Evolutionary conservation across 1,139 yeast genomes (phyloP).

Genomic region (Yamadazyma triangularis): DNA sequence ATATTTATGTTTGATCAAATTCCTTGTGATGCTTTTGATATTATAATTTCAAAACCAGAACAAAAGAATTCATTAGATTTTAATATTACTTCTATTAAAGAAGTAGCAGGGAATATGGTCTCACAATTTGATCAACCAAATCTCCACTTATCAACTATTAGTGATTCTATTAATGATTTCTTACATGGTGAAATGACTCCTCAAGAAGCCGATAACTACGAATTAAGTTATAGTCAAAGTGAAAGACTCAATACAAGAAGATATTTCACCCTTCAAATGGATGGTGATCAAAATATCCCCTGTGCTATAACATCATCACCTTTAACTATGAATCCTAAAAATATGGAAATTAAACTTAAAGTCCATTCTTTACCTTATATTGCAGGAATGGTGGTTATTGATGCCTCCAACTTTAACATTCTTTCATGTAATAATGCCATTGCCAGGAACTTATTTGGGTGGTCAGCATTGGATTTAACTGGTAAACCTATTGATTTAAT

Average conservation of each 20-base stretch:
- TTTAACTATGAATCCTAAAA: conserved; percentile 38
- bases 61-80: conserved; percentile 12
- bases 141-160: conserved; percentile 3
- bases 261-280: conserved; percentile 56
- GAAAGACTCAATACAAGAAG: conserved; percentile 52
- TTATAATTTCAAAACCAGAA: conserved; percentile 40
- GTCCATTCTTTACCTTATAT: conserved; percentile 79
- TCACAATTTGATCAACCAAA: conserved; percentile 8
- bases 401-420: conserved; percentile 42
- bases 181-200: conserved; percentile 4
- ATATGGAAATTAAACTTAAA: conserved; percentile 47
- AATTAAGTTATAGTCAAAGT: conserved; percentile 26
- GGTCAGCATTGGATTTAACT: conserved; percentile 42
- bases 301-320: conserved; percentile 68
- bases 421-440: conserved; percentile 75
- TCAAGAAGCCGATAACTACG: conserved; percentile 8
- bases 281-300: conserved; percentile 47
- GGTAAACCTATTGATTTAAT: conserved; percentile 51
- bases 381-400: conserved; percentile 80
- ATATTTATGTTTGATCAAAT: conserved; percentile 88
- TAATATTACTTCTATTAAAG: conserved; percentile 30
- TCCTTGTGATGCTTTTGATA: conserved; percentile 73
- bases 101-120: conserved; percentile 40
- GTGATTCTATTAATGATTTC: conserved; percentile 6
- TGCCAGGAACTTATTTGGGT: conserved; percentile 74